Conservation (phyloP, 306 rosid species). For the Sindora glabra region DNA sequence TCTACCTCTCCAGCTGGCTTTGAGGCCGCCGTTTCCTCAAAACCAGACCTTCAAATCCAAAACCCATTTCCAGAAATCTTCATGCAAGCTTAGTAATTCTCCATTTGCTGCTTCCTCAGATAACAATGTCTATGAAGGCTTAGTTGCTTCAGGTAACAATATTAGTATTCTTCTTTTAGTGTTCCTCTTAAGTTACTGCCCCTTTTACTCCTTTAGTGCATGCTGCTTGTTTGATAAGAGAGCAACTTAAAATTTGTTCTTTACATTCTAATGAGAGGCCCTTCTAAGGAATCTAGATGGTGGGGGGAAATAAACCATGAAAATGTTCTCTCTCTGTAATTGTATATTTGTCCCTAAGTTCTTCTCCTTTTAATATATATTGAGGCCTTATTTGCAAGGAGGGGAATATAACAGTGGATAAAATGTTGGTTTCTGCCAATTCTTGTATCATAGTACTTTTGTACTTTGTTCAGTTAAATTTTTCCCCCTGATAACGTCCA, state of each 20-base stretch:
- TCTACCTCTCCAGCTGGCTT: constrained; percentile 64
- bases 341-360: background rate
- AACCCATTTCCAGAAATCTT: constrained; percentile 63
- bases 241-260: background rate
- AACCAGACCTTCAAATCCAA: constrained; percentile 43
- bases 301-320: background rate
- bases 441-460: background rate
- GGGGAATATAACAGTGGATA: background rate
- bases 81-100: constrained; percentile 53
- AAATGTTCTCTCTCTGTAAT: background rate
- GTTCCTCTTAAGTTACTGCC: background rate
- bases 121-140: constrained; percentile 36
- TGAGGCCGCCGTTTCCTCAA: constrained; percentile 58
- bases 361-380: background rate
- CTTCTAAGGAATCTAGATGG: constrained; percentile 10
- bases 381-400: background rate
- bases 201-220: background rate
- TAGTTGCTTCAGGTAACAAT: constrained; percentile 46
- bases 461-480: background rate
- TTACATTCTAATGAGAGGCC: background rate
- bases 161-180: constrained; percentile 11
- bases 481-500: too few species aligned
- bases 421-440: background rate
- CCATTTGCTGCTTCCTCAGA: constrained; percentile 46
- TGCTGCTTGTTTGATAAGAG: constrained; percentile 18